phyloP scores from a whole-genome alignment of 345 rosid genomes.

The Gynandropsis gynandra region DNA sequence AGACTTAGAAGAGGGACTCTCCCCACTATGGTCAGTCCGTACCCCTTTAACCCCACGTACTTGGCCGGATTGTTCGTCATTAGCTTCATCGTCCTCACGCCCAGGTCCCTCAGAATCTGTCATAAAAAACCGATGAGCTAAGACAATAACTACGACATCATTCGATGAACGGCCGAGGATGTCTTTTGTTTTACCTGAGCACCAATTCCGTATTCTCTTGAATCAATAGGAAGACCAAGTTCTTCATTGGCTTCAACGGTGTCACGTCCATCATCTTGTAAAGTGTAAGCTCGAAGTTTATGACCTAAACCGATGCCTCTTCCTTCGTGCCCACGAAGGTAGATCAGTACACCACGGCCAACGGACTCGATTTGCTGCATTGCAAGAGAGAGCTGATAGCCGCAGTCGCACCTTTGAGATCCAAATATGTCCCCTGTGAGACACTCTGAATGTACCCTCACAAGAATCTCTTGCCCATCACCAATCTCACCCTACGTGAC shows the following conservation, averaged over 20 bases:
- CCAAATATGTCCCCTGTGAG: slow-evolving; percentile 81
- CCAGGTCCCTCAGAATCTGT: slow-evolving; percentile 72
- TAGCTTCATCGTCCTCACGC: slow-evolving; percentile 73
- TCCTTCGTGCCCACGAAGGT: slow-evolving; percentile 90
- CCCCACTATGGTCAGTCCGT: slow-evolving; percentile 30
- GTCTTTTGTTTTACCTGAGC: no score
- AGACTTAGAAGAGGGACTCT: slow-evolving; percentile 25
- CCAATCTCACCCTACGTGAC: slow-evolving; percentile 82
- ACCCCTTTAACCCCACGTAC: slow-evolving; percentile 32
- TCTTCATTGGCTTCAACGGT: slow-evolving; percentile 81
- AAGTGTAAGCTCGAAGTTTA: slow-evolving; percentile 72
- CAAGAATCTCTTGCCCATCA: slow-evolving; percentile 72
- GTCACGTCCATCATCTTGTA: slow-evolving; percentile 88
- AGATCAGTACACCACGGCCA: slow-evolving; percentile 65
- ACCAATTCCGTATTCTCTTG: slow-evolving; percentile 83
- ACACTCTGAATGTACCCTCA: slow-evolving; percentile 87
- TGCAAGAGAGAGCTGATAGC: slow-evolving; percentile 69
- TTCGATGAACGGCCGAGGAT: no score
- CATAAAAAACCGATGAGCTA: no score
- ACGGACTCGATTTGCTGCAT: slow-evolving; percentile 65
- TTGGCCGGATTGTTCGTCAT: slow-evolving; percentile 80
- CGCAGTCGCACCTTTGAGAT: slow-evolving; percentile 82
- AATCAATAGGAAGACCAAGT: slow-evolving; percentile 76
- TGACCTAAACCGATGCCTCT: slow-evolving; percentile 91
- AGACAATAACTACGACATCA: no score